Evolutionary conservation across 73 alveolate genomes (phyloP).

Genomic region (Paramecium bursaria): DNA sequence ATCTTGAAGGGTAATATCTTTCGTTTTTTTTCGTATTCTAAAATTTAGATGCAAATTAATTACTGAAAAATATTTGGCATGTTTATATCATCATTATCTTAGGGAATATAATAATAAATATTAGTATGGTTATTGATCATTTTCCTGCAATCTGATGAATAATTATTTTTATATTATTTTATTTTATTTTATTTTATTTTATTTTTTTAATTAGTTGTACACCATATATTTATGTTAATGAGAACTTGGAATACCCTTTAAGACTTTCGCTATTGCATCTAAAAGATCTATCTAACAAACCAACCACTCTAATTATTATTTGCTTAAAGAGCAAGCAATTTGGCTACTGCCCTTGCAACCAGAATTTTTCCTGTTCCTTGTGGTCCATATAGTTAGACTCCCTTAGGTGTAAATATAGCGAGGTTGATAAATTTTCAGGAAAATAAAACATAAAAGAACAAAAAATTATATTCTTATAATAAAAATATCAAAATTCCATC

Average conservation of each 20-base stretch:
- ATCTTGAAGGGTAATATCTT: constrained; percentile 29
- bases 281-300: constrained; percentile 96
- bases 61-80: constrained; percentile 53
- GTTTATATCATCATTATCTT: constrained; percentile 44
- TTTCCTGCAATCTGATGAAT: not conserved
- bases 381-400: constrained; percentile 96
- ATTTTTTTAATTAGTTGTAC: constrained; percentile 69
- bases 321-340: constrained; percentile 83
- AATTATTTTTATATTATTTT: too few relatives aligned
- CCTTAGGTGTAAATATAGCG: constrained; percentile 78
- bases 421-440: constrained; percentile 85
- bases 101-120: constrained; percentile 19
- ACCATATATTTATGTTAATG: constrained; percentile 82
- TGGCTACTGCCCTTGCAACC: constrained; percentile 99
- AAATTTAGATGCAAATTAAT: not conserved
- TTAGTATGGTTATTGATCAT: constrained; percentile 11
- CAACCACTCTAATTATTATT: constrained; percentile 97
- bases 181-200: too few relatives aligned
- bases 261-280: constrained; percentile 94
- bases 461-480: too few relatives aligned
- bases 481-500: too few relatives aligned
- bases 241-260: constrained; percentile 96
- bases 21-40: constrained; percentile 43
- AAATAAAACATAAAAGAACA: too few relatives aligned
- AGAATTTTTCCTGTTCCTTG: constrained; percentile 99